Evolutionary conservation across 805 yeast species (phyloP).

Genomic region (Saccharomycopsis sp.): DNA sequence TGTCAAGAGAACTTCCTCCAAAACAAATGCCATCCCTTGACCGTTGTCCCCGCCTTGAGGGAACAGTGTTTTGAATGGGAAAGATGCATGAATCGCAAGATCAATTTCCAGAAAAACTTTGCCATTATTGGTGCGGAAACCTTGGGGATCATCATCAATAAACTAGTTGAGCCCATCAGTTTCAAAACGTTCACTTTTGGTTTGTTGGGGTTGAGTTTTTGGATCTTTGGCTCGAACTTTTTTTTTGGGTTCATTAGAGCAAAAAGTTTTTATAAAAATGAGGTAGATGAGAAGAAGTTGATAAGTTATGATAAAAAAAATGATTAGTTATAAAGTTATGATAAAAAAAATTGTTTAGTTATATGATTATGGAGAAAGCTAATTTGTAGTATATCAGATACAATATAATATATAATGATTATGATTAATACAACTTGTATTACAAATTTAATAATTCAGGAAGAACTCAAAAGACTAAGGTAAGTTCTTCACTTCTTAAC

Average conservation of each 20-base stretch:
- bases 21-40: conserved; percentile 48
- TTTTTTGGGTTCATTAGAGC: conserved; percentile 58
- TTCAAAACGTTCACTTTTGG: conserved; percentile 35
- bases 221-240: conserved; percentile 52
- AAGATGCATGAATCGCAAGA: conserved; percentile 50
- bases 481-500: no score
- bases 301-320: no score
- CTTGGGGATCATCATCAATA: conserved; percentile 49
- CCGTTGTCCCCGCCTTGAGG: conserved; percentile 48
- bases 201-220: conserved; percentile 20
- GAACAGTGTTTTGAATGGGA: conserved; percentile 51
- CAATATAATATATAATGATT: no score
- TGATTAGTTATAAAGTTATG: no score
- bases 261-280: no score
- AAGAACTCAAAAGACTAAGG: no score
- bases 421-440: no score
- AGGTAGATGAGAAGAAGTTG: no score
- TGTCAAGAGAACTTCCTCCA: conserved; percentile 43
- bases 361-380: no score
- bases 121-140: conserved; percentile 52
- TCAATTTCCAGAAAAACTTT: conserved; percentile 36
- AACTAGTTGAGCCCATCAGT: conserved; percentile 60
- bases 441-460: no score
- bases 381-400: no score
- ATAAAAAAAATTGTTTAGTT: no score